These are phyloP conservation scores for Fusarium setosum DNA, from an alignment of 2,329 filamentous ascomycete genomes.

Conservation along the genomic window DNA sequence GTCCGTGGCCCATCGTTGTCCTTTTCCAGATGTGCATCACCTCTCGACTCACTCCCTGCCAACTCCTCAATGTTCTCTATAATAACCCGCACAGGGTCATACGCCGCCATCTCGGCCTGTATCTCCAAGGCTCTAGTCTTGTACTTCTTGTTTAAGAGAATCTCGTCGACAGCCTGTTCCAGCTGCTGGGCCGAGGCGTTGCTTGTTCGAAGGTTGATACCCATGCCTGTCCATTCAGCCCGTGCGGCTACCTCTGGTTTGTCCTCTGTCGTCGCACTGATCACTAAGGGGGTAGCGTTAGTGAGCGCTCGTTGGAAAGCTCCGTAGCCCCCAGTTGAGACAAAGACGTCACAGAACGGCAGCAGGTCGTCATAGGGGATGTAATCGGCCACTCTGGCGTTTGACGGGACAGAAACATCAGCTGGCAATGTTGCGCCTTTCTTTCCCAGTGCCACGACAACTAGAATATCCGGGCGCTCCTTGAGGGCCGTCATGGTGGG, in stretches of 20 bases:
- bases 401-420: not conserved
- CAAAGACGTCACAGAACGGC: not conserved
- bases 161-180: not conserved
- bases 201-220: not conserved
- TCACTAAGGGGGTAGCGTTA: not conserved
- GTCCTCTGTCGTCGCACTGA: not conserved
- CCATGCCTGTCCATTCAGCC: not conserved
- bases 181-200: not conserved
- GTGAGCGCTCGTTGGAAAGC: not conserved
- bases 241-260: not conserved
- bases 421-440: not conserved
- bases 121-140: not conserved
- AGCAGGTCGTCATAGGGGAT: constrained; percentile 2
- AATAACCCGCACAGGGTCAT: not conserved
- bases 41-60: no score
- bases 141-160: not conserved
- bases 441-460: not conserved
- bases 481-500: constrained; percentile 11
- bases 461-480: constrained; percentile 4
- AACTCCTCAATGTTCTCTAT: not conserved
- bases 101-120: not conserved
- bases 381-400: not conserved
- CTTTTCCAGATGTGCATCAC: no score
- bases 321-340: constrained; percentile 9
- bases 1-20: no score